Evolutionary conservation across 2,329 filamentous ascomycete species (phyloP), one percentile per base, ranked within the genome.

Genomic region (Ophiostoma perfectum): DNA sequence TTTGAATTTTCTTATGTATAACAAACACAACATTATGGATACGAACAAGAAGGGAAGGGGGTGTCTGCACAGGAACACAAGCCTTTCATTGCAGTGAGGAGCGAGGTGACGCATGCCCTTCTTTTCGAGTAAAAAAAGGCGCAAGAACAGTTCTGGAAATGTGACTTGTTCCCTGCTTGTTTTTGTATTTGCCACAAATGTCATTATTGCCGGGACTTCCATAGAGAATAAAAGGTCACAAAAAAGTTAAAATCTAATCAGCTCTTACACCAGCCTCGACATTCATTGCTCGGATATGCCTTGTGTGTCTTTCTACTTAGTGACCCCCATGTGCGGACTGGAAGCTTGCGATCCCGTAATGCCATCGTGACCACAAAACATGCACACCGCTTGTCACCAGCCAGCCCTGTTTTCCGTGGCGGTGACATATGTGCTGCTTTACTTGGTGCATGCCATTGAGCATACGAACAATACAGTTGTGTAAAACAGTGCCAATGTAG

Each of bases 161-260:
- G 7, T 39, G 38, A 38, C 12, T 60, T 60, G 55, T 60, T 38
- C 55, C 4, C 55, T 60, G 27, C 55, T 60, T 12, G 55, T 60
- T 18, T 60, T 60, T 60, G 55, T 60, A 27, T 55, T 27, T 16
- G 27, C 11, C 55, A 38, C 12, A 12, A 5, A 55, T 55, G 49
- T 9, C 8, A 27, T 60, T 60, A 60, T 18, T 60, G 55, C 27
- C 27, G 27, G 55, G 55, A 60, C 27, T 36, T 38, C 38, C 52
- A 58, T 58, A 58, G 52, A 27, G 55, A 60, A 60, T 60, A 60
- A 60, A 27, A 60, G 11, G n/a, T 12, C 27, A 60, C 55, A 38
- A 38, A 60, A 60, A 60, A 38, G 55, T 60, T 60, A 12, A n/a
- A 39, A 36, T 38, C 27, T 38, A 38, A 39, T 55, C 16, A 27